Evolutionary conservation across 208 protist species (phyloP), one percentile per base, ranked within the genome.

Genomic region (Acanthamoeba healyi): DNA sequence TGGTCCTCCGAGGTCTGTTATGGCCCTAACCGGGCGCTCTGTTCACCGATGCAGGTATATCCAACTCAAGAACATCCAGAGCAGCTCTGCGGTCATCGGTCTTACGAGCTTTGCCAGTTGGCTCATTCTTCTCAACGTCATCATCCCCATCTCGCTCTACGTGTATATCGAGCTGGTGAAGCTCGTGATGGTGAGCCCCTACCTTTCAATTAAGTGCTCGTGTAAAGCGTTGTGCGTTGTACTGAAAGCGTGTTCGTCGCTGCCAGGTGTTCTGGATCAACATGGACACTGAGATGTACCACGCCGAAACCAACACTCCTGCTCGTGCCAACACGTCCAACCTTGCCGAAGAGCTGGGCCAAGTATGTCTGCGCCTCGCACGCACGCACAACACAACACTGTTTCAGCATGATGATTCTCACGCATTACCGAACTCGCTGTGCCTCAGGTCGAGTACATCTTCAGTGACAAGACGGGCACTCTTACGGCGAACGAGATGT

Each of bases 401-500:
- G 24, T 79, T 79, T 26, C 24, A 79, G 15, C 34, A 17, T 40
- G 10, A 40, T 79, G 24, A 29, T 79, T 19, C 26, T 17, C 29
- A 40, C 26, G 22, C 14, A 79, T 19, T 36, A 79, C 17, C 96
- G n/a, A n/a, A n/a, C n/a, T n/a, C n/a, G n/a, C n/a, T n/a, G n/a
- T n/a, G n/a, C n/a, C n/a, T n/a, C 63, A 94, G 56, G 84, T 97
- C 44, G 63, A 96, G 56, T 94, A 96, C 74, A 56, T 97, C 15
- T 97, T 97, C 51, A 94, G 65, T n/a, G 96, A 97, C 82, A 97
- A 97, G 51, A 97, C 96, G 1, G 96, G 96, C 42, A 97, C 96
- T 44, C 84, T 97, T 1, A 97, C 96, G 32, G 91, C 96, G 51
- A 97, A 97, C 34, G 79, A 92, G 24, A 97, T 97, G 96, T 19